A percentile compares a stretch with the other conserved stretches of the same genome.
These are phyloP conservation scores for Metschnikowia vanudenii DNA, from an alignment of 805 yeast genomes.

Conservation along the genomic window DNA sequence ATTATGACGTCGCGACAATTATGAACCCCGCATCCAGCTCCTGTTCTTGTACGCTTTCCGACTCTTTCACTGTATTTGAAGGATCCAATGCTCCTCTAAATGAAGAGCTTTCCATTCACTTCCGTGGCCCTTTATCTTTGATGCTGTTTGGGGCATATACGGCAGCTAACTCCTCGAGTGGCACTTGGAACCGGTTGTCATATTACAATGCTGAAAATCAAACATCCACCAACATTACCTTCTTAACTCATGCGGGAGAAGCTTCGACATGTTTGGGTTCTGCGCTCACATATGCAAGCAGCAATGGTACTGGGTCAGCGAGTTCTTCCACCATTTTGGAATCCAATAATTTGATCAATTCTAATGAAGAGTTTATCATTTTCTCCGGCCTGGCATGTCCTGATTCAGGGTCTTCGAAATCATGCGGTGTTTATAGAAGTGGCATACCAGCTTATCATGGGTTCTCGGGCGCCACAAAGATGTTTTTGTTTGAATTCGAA, in stretches of 20 bases:
- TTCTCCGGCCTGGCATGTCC: slow-evolving; percentile 61
- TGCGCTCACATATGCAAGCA: slow-evolving; percentile 61
- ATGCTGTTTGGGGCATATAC: slow-evolving; percentile 60
- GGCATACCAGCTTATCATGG: slow-evolving; percentile 78
- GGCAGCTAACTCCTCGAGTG: slow-evolving; percentile 36
- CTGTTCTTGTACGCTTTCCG: slow-evolving; percentile 47
- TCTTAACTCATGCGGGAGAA: slow-evolving; percentile 61
- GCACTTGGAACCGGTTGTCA: slow-evolving; percentile 58
- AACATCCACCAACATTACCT: slow-evolving; percentile 62
- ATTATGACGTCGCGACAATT: slow-evolving; percentile 45
- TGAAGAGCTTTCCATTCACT: slow-evolving; percentile 71
- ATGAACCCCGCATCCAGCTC: slow-evolving; percentile 40
- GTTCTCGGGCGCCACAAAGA: slow-evolving; percentile 60
- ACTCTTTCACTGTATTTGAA: slow-evolving; percentile 40
- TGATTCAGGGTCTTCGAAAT: slow-evolving; percentile 49
- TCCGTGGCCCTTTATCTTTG: slow-evolving; percentile 71
- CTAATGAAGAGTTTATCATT: slow-evolving; percentile 60
- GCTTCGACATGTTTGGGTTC: slow-evolving; percentile 63
- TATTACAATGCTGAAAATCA: slow-evolving; percentile 52
- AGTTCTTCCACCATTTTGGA: slow-evolving; percentile 46
- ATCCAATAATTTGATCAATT: slow-evolving; percentile 46
- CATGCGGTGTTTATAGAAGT: slow-evolving; percentile 74
- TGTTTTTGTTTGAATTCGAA: slow-evolving; percentile 69
- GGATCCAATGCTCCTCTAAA: slow-evolving; percentile 67
- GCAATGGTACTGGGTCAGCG: slow-evolving; percentile 55